Base-by-base conservation (phyloP, 805 yeast species). In the Metschnikowia lunata region DNA sequence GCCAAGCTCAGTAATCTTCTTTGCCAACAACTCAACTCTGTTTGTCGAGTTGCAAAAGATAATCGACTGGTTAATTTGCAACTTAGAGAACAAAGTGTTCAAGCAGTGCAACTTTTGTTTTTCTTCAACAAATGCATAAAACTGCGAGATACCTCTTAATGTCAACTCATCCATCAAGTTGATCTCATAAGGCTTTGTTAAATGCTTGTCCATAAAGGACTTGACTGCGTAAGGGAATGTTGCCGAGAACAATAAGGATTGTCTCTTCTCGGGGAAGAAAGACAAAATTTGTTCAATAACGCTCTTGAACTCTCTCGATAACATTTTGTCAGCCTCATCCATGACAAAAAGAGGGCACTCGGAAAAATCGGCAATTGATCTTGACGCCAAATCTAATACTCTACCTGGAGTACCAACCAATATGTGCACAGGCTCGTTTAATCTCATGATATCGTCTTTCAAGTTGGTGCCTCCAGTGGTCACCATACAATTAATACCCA, bases 301-400 rank as follows among this genome's bases (percentile, higher is more conserved):
- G 30, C 80, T 78, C 55, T 85, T 85, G 67, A 93, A 93, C 60
- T 93, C 99, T 56, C 88, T 81, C 32, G 93, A 81, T 48, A 93
- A 78, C 85, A 93, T 87, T 67, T 93, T 93, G 68, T 93, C 99
- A 46, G 99, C 99, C 75, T 93, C 99, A 67, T 93, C 99, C 97
- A 93, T 89, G 42, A 95, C 83, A 63, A 93, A 89, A 64, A 88
- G 74, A 36, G 85, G 83, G 68, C 96, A 88, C 50, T 84, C 85
- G 43, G 87, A 81, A 48, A 93, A 78, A 61, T 91, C 95, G 10
- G 96, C 96, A 43, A 91, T 75, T 42, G 78, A 75, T 72, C 96
- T 84, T 29, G 89, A 78, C 7, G 97, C 97, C 61, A 93, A 79
- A 68, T 93, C 99, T 49, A 93, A 77, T 32, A 93, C 90, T 74